Conservation (phyloP, 225 moss, liverwort and hornwort genomes). For the Asterella californica region DNA sequence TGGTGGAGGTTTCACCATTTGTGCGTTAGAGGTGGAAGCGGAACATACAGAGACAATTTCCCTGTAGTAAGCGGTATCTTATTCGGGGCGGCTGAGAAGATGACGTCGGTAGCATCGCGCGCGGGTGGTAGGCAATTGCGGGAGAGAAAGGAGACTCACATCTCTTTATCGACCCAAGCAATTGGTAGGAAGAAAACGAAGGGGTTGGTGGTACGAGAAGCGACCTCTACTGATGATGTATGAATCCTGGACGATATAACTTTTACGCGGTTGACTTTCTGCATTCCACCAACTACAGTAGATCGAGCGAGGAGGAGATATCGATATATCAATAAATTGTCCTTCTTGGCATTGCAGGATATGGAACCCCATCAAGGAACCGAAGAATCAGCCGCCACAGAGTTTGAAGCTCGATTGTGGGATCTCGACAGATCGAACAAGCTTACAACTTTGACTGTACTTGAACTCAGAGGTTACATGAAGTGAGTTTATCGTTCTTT, state of each 20-base stretch:
- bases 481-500: slow-evolving; percentile 30
- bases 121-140: slow-evolving; percentile 31
- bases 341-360: slow-evolving; percentile 19
- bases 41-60: background rate
- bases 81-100: slow-evolving; percentile 13
- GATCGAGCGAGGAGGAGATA: background rate
- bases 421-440: slow-evolving; percentile 36
- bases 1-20: background rate
- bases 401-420: slow-evolving; percentile 38
- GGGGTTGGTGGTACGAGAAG: slow-evolving; percentile 8
- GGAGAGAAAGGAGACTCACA: slow-evolving; percentile 27
- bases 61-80: background rate
- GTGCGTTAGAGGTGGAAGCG: background rate
- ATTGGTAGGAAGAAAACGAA: slow-evolving; percentile 22
- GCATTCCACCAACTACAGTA: slow-evolving; percentile 1
- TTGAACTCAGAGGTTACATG: slow-evolving; percentile 45
- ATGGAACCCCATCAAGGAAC: background rate
- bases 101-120: slow-evolving; percentile 25
- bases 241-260: background rate
- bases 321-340: background rate
- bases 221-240: slow-evolving; percentile 30
- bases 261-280: background rate
- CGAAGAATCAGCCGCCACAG: slow-evolving; percentile 15
- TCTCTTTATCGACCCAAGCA: slow-evolving; percentile 12
- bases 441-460: slow-evolving; percentile 40